Percentiles rank a stretch among this genome's conserved stretches.
phyloP scores from a whole-genome alignment of 108 stramenopile genomes.

The Cyclotella kingstonii region DNA sequence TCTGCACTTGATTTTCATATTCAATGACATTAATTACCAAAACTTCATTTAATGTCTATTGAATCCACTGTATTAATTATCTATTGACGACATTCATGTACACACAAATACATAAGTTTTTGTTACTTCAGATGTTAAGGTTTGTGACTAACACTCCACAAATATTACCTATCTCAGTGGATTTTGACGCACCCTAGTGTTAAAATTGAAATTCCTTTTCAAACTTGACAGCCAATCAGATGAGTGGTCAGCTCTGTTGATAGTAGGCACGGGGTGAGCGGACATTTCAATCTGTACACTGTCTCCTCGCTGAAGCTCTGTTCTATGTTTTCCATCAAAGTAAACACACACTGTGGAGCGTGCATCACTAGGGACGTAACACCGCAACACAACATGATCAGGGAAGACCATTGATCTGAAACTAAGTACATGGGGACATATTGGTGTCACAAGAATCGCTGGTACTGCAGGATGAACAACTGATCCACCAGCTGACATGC shows the following conservation, averaged over 20 bases:
- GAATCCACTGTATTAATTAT: no score
- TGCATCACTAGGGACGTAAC: constrained; percentile 85
- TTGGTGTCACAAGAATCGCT: constrained; percentile 92
- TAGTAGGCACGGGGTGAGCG: constrained; percentile 87
- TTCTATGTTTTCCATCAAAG: constrained; percentile 93
- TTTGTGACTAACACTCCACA: no score
- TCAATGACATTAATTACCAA: no score
- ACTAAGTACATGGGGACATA: constrained; percentile 94
- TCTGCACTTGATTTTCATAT: no score
- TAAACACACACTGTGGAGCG: constrained; percentile 86
- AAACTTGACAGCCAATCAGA: constrained; percentile 83
- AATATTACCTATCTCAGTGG: constrained; percentile 44
- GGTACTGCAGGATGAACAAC: constrained; percentile 98
- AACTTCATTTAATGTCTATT: no score
- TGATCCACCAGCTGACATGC: constrained; percentile 93
- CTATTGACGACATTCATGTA: no score
- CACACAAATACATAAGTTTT: no score
- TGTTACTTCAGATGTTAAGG: no score
- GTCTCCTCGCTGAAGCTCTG: constrained; percentile 86
- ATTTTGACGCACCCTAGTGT: constrained; percentile 71
- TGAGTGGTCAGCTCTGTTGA: constrained; percentile 84
- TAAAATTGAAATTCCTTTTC: constrained; percentile 87
- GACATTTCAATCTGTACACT: constrained; percentile 87
- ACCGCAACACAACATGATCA: constrained; percentile 84
- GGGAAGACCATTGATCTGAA: constrained; percentile 96